A percentile compares a stretch with the other conserved stretches of the same genome.
These are phyloP conservation scores for Wallacemonas sp. DNA, from an alignment of 208 protist species.

Conservation along the genomic window DNA sequence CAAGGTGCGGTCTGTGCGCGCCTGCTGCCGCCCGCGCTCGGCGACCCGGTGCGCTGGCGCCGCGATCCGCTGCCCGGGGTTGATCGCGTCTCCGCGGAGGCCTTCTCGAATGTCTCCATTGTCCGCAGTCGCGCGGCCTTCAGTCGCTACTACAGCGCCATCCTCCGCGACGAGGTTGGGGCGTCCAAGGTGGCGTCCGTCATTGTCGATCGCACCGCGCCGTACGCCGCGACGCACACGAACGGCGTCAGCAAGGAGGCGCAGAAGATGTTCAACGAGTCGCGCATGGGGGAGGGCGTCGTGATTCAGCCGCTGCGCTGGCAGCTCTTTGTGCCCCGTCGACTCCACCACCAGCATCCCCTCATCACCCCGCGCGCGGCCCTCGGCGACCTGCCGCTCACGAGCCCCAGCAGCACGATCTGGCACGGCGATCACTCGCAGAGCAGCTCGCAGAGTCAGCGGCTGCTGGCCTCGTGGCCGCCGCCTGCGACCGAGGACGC, in stretches of 20 bases:
- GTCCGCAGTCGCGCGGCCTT: not conserved
- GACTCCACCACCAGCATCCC: not conserved
- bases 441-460: not conserved
- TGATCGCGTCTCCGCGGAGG: not conserved
- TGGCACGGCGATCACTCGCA: not conserved
- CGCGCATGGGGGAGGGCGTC: constrained; percentile 31
- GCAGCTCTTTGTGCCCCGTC: not conserved
- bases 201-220: constrained; percentile 13
- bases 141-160: constrained; percentile 1
- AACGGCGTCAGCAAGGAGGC: constrained; percentile 44
- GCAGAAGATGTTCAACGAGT: constrained; percentile 50
- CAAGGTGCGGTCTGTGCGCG: constrained; percentile 15
- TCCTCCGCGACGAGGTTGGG: not conserved
- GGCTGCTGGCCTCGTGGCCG: not conserved
- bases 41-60: constrained; percentile 63
- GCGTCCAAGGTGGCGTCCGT: not conserved
- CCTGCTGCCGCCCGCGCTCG: constrained; percentile 47
- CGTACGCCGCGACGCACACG: constrained; percentile 38
- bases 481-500: no score
- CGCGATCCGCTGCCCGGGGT: not conserved
- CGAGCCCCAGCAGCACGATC: constrained; percentile 2
- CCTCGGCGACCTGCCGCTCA: not conserved
- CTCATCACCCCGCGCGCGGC: constrained; percentile 1
- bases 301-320: constrained; percentile 40
- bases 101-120: constrained; percentile 7